A percentile compares a stretch with the other conserved stretches of the same genome.
phyloP scores from a whole-genome alignment of 2,329 filamentous ascomycete species.

The Chaetothyriales sp. region DNA sequence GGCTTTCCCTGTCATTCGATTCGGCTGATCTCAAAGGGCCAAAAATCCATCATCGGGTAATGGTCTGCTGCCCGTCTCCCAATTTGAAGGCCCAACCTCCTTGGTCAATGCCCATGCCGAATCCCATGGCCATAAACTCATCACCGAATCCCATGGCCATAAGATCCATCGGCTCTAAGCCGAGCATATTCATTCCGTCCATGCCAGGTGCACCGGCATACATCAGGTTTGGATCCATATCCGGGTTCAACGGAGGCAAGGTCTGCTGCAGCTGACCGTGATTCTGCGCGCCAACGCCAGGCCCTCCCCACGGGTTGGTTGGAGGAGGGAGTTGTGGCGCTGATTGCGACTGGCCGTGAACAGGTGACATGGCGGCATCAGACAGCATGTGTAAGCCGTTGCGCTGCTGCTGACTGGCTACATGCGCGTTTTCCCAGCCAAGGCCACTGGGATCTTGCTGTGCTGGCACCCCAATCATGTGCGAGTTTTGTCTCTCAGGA shows the following conservation, averaged over 20 bases:
- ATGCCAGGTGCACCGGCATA: background rate
- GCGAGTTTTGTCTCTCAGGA: background rate
- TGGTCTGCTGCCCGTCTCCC: background rate
- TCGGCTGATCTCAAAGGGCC: no score
- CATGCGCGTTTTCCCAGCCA: slow-evolving; percentile 7
- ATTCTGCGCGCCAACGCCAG: background rate
- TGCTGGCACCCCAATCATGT: slow-evolving; percentile 1
- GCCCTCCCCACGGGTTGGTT: background rate
- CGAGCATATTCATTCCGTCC: background rate
- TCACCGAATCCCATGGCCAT: slow-evolving; percentile 18
- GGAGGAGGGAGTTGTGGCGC: slow-evolving; percentile 12
- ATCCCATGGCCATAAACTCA: slow-evolving; percentile 18
- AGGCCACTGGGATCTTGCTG: slow-evolving; percentile 9
- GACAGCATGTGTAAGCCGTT: slow-evolving; percentile 17
- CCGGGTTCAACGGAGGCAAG: background rate
- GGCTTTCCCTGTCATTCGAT: background rate
- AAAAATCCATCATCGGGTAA: background rate
- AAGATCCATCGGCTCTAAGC: slow-evolving; percentile 7
- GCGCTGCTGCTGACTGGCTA: slow-evolving; percentile 7
- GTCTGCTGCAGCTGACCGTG: background rate
- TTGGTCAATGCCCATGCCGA: slow-evolving; percentile 16
- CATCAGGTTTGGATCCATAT: background rate
- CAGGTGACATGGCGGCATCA: slow-evolving; percentile 17
- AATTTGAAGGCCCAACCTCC: slow-evolving; percentile 6
- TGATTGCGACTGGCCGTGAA: slow-evolving; percentile 5